phyloP scores from a whole-genome alignment of 2,329 filamentous ascomycete species.

The Talaromyces sp. region DNA sequence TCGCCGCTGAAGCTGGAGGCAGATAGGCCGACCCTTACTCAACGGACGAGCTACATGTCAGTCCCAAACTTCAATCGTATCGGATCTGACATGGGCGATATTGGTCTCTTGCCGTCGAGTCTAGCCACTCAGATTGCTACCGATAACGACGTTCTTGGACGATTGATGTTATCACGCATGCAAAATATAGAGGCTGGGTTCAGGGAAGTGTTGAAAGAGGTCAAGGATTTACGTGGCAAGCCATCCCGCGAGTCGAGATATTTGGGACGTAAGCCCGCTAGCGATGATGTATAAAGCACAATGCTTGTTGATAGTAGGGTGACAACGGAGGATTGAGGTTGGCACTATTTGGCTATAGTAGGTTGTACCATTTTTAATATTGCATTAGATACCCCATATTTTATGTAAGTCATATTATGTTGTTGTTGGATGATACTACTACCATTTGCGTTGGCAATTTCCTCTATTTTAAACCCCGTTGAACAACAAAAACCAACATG shows the following conservation, averaged over 20 bases:
- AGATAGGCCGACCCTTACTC: slow-evolving; percentile 35
- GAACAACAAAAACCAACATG: not conserved
- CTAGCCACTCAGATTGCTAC: slow-evolving; percentile 76
- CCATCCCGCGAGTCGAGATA: slow-evolving; percentile 10
- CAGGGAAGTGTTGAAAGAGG: slow-evolving; percentile 76
- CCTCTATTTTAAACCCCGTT: not conserved
- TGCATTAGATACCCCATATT: slow-evolving; percentile 14
- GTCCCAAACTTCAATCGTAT: slow-evolving; percentile 55
- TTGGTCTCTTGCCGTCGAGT: slow-evolving; percentile 64
- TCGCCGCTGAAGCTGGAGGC: slow-evolving; percentile 14
- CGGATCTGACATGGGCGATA: slow-evolving; percentile 64
- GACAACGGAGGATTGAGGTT: not conserved
- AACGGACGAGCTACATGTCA: slow-evolving; percentile 53
- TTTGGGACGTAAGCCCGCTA: not conserved
- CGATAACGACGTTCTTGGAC: slow-evolving; percentile 69
- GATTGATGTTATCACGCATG: slow-evolving; percentile 83
- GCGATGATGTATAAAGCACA: not conserved
- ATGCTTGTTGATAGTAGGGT: not conserved
- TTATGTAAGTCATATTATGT: not conserved
- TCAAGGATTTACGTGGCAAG: slow-evolving; percentile 55
- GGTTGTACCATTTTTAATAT: not conserved
- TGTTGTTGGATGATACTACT: not conserved
- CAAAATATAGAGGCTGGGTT: slow-evolving; percentile 90
- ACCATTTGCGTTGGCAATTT: not conserved
- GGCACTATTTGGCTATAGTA: not conserved